Base-by-base conservation (phyloP, 2,329 filamentous ascomycete species). In the Claviceps pazoutovae region DNA sequence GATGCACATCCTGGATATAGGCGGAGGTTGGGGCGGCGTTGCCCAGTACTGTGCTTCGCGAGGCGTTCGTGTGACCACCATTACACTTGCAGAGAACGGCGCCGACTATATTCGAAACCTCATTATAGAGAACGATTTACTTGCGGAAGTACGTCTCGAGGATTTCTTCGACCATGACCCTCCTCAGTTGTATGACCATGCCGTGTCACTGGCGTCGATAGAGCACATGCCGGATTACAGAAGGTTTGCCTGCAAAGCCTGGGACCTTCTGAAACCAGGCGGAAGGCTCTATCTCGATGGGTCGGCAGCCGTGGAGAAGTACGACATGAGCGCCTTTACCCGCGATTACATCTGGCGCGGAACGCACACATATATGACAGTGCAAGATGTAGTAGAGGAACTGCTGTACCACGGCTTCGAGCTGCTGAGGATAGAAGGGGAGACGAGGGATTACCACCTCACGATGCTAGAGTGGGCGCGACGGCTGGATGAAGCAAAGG, bases 101-200 rank as follows among this genome's bases (percentile, higher is more conserved):
- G 49, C 42, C 17, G 5, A 2, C 9, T 50, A 14, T 19, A 7
- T 46, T 8, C 49, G 36, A 17, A 37, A 46, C 30, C 49, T 50
- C 30, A 50, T 50, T 11, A 14, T 19, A 6, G 49, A 50, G 2
- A 50, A 50, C 30, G 6, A 39, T 13, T 39, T 45, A 14, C 13
- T 30, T 2, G 49, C 42, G 9, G 42, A 50, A 3, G 49, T 50
- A 16, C 6, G 38, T 17, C 17, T 50, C 42, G 26, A 50, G 19
- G 49, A 50, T n/a, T 50, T 17, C 49, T 50, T 50, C 19, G 42
- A 50, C 42, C 49, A 50, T 21, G 17, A 43, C 8, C 49, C 49
- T 5, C 8, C 21, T 8, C 34, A 46, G 21, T 36, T 43, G 13
- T 50, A 50, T 43, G 49, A 50, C 19, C 49, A 50, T 38, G 34